Percentiles rank a stretch among this genome's conserved stretches.
phyloP scores from a whole-genome alignment of 352 stramenopile genomes.

The Globisporangium irregulare region DNA sequence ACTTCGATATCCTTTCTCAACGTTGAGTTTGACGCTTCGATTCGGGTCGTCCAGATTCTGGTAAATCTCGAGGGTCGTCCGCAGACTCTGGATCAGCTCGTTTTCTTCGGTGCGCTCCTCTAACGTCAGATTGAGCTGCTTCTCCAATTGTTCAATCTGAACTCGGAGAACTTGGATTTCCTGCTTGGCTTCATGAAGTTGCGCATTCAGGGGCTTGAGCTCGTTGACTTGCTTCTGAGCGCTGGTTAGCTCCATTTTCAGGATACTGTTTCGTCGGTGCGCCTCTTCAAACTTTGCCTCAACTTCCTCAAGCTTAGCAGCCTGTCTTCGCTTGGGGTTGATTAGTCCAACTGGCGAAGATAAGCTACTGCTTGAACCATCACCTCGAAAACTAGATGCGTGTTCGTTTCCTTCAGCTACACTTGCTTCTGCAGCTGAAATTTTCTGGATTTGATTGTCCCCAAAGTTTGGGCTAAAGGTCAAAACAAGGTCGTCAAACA shows the following conservation, averaged over 20 bases:
- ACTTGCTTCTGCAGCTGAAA: neutral
- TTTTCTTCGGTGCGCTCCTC: constrained; percentile 48
- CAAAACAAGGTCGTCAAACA: neutral
- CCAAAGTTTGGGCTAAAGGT: neutral
- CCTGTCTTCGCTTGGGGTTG: constrained; percentile 22
- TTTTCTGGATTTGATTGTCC: neutral
- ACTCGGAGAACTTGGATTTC: constrained; percentile 30
- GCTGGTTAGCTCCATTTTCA: constrained; percentile 51
- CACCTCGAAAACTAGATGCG: neutral
- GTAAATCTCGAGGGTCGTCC: constrained; percentile 55
- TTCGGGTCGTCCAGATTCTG: constrained; percentile 54
- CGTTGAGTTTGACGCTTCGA: constrained; percentile 15
- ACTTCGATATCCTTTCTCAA: constrained; percentile 9
- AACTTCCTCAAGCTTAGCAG: constrained; percentile 24
- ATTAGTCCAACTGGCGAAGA: constrained; percentile 14
- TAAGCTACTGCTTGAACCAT: neutral
- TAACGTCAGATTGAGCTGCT: constrained; percentile 20
- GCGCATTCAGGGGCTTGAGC: constrained; percentile 40
- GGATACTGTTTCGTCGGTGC: constrained; percentile 35
- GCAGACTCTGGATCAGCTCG: constrained; percentile 58
- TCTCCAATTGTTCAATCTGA: constrained; percentile 28
- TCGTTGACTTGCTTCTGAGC: constrained; percentile 52
- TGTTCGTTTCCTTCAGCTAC: neutral
- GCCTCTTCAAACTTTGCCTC: constrained; percentile 52
- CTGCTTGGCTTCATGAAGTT: constrained; percentile 31